A percentile compares a stretch with the other conserved stretches of the same genome.
Conservation (phyloP, 495 filamentous ascomycete genomes). For the Hypoxylon rickii region DNA sequence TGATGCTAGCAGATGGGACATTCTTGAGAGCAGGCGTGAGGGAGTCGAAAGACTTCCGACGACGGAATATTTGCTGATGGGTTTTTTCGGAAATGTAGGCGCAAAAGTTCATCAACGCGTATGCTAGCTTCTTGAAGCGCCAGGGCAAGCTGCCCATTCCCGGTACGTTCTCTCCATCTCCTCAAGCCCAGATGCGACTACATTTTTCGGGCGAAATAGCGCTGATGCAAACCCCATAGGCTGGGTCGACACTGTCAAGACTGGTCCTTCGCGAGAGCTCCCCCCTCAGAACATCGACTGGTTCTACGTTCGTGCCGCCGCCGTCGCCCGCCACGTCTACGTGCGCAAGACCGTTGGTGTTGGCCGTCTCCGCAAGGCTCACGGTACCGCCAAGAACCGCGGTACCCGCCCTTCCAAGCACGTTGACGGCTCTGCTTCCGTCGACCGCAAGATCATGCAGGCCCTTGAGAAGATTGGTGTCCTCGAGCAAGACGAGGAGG, state of each 20-base stretch:
- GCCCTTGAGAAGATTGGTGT: conserved; percentile 98
- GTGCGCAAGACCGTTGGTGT: conserved; percentile 99
- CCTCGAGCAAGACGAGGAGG: conserved; percentile 93
- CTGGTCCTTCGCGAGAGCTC: conserved; percentile 91
- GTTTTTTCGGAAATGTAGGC: conserved; percentile 57
- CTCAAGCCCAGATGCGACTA: too few relatives aligned
- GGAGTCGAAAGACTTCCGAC: conserved; percentile 63
- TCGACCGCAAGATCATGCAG: conserved; percentile 96
- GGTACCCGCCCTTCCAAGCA: conserved; percentile 89
- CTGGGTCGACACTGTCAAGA: conserved; percentile 99
- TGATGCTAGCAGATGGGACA: conserved; percentile 17
- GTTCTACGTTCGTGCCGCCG: conserved; percentile 98
- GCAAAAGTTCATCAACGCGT: conserved; percentile 93
- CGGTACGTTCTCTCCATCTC: conserved; percentile 58
- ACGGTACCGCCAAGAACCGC: conserved; percentile 96
- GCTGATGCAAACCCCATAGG: conserved; percentile 53
- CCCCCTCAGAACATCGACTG: conserved; percentile 96
- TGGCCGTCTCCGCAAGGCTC: conserved; percentile 68
- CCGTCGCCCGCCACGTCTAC: conserved; percentile 97
- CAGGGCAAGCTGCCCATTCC: conserved; percentile 98
- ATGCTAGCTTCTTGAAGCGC: conserved; percentile 96
- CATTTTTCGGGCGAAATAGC: conserved; percentile 1
- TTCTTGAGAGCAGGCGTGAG: conserved; percentile 58
- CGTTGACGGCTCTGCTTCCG: conserved; percentile 90
- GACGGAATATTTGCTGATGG: conserved; percentile 64